Percentiles rank a stretch among this genome's conserved stretches.
These are phyloP conservation scores for Boletus tylopilopsis DNA, from an alignment of 768 basidiomycete species.

Conservation along the genomic window DNA sequence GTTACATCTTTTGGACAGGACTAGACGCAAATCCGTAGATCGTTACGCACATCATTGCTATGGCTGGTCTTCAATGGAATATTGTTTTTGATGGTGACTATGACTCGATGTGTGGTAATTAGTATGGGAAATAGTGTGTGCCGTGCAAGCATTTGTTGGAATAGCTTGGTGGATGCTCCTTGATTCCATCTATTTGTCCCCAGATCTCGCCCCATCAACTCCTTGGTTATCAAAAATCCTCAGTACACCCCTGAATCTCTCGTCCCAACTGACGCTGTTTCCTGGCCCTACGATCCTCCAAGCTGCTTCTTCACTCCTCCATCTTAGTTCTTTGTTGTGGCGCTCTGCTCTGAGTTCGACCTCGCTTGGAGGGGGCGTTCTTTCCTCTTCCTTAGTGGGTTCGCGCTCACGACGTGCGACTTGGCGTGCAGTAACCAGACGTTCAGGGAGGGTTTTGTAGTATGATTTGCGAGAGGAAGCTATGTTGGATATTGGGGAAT, in stretches of 20 bases:
- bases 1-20: too few species aligned
- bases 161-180: too few species aligned
- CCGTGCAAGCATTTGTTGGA: not conserved
- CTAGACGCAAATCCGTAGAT: not conserved
- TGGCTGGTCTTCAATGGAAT: not conserved
- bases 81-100: too few species aligned
- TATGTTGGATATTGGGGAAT: constrained; percentile 55
- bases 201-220: not conserved
- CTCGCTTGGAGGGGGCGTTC: constrained; percentile 80
- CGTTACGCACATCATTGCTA: not conserved
- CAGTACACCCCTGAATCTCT: constrained; percentile 58
- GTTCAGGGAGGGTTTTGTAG: constrained; percentile 64
- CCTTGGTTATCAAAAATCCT: constrained; percentile 54
- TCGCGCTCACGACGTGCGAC: constrained; percentile 72
- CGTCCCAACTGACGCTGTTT: constrained; percentile 69
- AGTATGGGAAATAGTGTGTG: not conserved
- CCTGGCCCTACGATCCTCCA: constrained; percentile 75
- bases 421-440: constrained; percentile 68
- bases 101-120: not conserved
- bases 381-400: constrained; percentile 79
- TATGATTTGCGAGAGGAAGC: constrained; percentile 71
- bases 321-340: constrained; percentile 82
- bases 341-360: constrained; percentile 86
- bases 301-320: constrained; percentile 75
- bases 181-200: not conserved